Percentiles rank a stretch among this genome's conserved stretches.
These are phyloP conservation scores for Kodamaea derodonti DNA, from an alignment of 1,139 yeast species.

Conservation along the genomic window DNA sequence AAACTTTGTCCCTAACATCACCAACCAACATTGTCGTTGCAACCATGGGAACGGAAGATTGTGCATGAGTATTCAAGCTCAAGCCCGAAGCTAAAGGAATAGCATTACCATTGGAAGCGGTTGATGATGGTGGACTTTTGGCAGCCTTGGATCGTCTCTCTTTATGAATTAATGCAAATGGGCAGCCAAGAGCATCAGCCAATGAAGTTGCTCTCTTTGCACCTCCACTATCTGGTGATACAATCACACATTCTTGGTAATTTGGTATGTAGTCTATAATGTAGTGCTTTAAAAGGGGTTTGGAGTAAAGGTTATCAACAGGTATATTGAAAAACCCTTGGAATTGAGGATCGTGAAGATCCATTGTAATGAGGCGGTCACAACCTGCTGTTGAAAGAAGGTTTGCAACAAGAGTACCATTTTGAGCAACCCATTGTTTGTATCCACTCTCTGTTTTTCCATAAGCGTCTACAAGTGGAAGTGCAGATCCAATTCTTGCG, in stretches of 20 bases:
- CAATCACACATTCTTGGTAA: slow-evolving; percentile 77
- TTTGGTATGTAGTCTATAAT: slow-evolving; percentile 70
- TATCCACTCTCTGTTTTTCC: slow-evolving; percentile 61
- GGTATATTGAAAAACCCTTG: slow-evolving; percentile 93
- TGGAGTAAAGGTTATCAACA: slow-evolving; percentile 84
- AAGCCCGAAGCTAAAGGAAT: slow-evolving; percentile 2
- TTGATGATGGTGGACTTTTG: slow-evolving; percentile 27
- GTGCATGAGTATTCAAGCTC: neutral
- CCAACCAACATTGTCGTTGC: slow-evolving; percentile 80
- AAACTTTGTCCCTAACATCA: slow-evolving; percentile 78
- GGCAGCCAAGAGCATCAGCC: slow-evolving; percentile 85
- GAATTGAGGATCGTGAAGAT: slow-evolving; percentile 91
- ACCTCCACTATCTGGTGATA: slow-evolving; percentile 96
- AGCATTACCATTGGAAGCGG: slow-evolving; percentile 7
- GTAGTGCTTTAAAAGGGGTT: slow-evolving; percentile 79
- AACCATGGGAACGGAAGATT: slow-evolving; percentile 1
- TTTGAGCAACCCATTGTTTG: slow-evolving; percentile 93
- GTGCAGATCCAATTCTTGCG: slow-evolving; percentile 2
- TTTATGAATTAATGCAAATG: slow-evolving; percentile 93
- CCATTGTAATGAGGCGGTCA: slow-evolving; percentile 96
- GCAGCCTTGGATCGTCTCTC: slow-evolving; percentile 66
- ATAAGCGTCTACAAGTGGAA: slow-evolving; percentile 33
- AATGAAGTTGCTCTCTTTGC: slow-evolving; percentile 93
- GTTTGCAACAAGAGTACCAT: slow-evolving; percentile 90
- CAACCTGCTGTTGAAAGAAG: slow-evolving; percentile 92